Evolutionary conservation across 2,329 filamentous ascomycete species (phyloP).

Genomic region (Colletotrichum euphorbiae): DNA sequence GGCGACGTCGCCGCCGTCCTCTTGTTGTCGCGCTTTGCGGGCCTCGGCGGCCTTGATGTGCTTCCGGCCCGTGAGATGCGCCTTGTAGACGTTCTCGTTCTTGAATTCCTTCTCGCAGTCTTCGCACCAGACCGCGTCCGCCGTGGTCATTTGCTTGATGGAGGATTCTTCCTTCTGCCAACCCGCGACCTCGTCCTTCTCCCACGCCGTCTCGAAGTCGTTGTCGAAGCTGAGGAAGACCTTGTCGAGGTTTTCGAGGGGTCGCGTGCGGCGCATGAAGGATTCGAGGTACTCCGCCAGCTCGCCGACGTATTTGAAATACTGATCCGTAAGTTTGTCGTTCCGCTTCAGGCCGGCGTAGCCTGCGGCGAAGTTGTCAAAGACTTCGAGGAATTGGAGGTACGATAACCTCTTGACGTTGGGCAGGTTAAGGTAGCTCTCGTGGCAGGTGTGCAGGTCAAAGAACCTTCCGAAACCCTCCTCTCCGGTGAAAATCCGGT

Average conservation of each 20-base stretch:
- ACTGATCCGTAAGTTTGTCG: constrained; percentile 92
- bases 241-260: constrained; percentile 86
- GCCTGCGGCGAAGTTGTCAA: constrained; percentile 86
- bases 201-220: constrained; percentile 88
- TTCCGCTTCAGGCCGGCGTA: constrained; percentile 78
- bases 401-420: constrained; percentile 88
- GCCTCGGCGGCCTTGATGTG: constrained; percentile 86
- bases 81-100: constrained; percentile 94
- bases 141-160: constrained; percentile 50
- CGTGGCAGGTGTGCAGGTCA: constrained; percentile 86
- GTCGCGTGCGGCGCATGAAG: constrained; percentile 86
- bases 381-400: constrained; percentile 90
- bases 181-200: constrained; percentile 79
- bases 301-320: constrained; percentile 88
- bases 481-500: constrained; percentile 95
- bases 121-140: constrained; percentile 84
- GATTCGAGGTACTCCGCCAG: constrained; percentile 86
- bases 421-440: constrained; percentile 89
- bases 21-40: constrained; percentile 62
- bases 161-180: constrained; percentile 73
- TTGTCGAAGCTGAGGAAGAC: constrained; percentile 80
- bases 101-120: constrained; percentile 96
- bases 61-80: constrained; percentile 90
- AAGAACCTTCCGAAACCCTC: constrained; percentile 94
- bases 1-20: constrained; percentile 46